Evolutionary conservation across 106 monocot species (phyloP), one percentile per base, ranked within the genome.

Genomic region (Dioscorea dumetorum): DNA sequence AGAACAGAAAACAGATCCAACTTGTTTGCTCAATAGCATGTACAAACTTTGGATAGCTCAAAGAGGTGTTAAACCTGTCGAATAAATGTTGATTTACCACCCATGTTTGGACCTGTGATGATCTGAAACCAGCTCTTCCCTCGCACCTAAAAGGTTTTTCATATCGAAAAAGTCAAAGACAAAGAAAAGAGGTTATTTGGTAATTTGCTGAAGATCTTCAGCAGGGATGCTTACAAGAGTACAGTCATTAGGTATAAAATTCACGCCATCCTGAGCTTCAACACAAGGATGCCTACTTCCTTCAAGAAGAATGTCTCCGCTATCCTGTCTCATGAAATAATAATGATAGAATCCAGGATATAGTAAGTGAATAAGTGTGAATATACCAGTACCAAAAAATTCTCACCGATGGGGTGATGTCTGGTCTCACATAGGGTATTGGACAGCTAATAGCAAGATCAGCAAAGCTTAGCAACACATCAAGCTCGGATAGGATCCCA

Each of bases 31-130:
- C 10, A 41, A 41, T 41, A 10, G 41, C 10, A 8, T 10, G 41
- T 6, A 41, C 6, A 41, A 6, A 10, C 41, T 41, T n/a, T 41
- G 41, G 41, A 41, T 41, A 41, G 41, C 6, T 41, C 41, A 41
- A 41, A 82, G 62, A 74, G 9, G 48, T 50, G 60, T 60, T 61
- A 61, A 59, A 97, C 97, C 92, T 97, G 97, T 60, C 97, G 82
- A 63, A 97, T 97, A 87, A 87, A 97, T 56, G 97, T 97, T 19
- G 97, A 97, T 75, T 97, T 97, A 48, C 97, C 97, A 69, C 97
- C 97, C 97, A 97, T 97, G 69, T 97, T 97, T 50, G 97, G 97
- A 67, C 97, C 97, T 22, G 97, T 97, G 62, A 97, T 97, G 57
- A 97, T 97, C 70, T 97, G 97, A 56, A 97, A 92, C 97, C 97